Evolutionary conservation across 176 grass and related monocot genomes (phyloP).

Genomic region (Phyllostachys edulis): DNA sequence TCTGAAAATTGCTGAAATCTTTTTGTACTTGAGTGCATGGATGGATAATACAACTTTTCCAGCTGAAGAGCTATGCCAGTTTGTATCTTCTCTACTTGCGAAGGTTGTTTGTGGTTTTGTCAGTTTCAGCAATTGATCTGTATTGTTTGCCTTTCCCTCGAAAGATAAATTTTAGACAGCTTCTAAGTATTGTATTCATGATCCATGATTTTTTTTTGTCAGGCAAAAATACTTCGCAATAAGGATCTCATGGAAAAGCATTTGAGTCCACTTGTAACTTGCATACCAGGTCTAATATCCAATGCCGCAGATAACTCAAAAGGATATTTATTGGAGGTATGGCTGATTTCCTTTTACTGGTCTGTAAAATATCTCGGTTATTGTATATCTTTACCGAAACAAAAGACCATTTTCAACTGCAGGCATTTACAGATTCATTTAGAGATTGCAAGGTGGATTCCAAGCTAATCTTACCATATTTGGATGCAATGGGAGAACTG

Average conservation of each 20-base stretch:
- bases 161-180: not conserved
- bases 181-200: not conserved
- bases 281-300: slow-evolving; percentile 48
- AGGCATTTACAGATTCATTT: slow-evolving; percentile 73
- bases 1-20: slow-evolving; percentile 70
- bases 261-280: slow-evolving; percentile 54
- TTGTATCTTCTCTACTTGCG: slow-evolving; percentile 51
- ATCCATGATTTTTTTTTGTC: slow-evolving; percentile 7
- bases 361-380: slow-evolving; percentile 12
- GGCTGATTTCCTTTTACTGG: slow-evolving; percentile 17
- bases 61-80: slow-evolving; percentile 59
- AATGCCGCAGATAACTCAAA: slow-evolving; percentile 47
- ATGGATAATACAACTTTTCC: slow-evolving; percentile 41
- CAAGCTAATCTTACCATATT: slow-evolving; percentile 64
- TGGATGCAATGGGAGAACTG: slow-evolving; percentile 55
- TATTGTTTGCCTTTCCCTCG: not conserved
- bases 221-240: slow-evolving; percentile 47
- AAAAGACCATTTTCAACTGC: slow-evolving; percentile 41
- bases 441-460: slow-evolving; percentile 64
- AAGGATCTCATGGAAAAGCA: slow-evolving; percentile 63
- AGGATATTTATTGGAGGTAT: slow-evolving; percentile 63
- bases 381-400: slow-evolving; percentile 28
- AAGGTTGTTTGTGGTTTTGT: slow-evolving; percentile 37
- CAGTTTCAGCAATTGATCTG: not conserved
- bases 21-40: slow-evolving; percentile 53